Base-by-base conservation (phyloP, 257 asterid genomes). In the Schizonepeta tenuifolia region DNA sequence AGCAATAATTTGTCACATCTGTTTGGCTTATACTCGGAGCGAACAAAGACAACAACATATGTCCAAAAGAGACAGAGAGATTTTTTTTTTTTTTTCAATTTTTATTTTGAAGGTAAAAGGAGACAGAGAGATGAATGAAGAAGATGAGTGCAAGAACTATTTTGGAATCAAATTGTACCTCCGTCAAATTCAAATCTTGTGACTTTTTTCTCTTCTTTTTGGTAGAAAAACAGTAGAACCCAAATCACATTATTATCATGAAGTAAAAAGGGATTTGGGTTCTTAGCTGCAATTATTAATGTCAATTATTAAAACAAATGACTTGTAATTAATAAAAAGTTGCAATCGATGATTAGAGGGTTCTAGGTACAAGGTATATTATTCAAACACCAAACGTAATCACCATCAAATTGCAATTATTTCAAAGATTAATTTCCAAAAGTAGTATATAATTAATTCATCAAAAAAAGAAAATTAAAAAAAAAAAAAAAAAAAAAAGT, bases 1-100 rank as follows among this genome's bases (percentile, higher is more conserved):
- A 69, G 69, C 61, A 62, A 51, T 36, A 22, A 2, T 84, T 84
- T 84, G 86, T 82, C 86, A 65, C 50, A 74, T 72, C 35, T 75
- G 85, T 49, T 72, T 77, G 83, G 86, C 78, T 72, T 75, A 47
- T 82, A 65, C 86, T 74, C 51, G 18, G 47, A 50, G 71, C 33
- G 83, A 80, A 84, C 78, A 65, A 79, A 65, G 81, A 72, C 83
- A 84, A 61, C 82, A 74, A 80, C 62, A 61, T 78, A 71, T 57
- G 81, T 80, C 84, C 85, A 78, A 78, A 81, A 72, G 49, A 53
- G 74, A 69, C 74, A 70, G 65, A 75, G 57, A 7, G 10, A 8
- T 38, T 38, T 38, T 38, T 38, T 7, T 8, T 38, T 36, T 36
- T 1, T 36, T 26, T 26, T 26, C 3, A 1, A 1, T 28, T 28